Evolutionary conservation across 169 alveolate species (phyloP).

Genomic region (Neospora caninum): DNA sequence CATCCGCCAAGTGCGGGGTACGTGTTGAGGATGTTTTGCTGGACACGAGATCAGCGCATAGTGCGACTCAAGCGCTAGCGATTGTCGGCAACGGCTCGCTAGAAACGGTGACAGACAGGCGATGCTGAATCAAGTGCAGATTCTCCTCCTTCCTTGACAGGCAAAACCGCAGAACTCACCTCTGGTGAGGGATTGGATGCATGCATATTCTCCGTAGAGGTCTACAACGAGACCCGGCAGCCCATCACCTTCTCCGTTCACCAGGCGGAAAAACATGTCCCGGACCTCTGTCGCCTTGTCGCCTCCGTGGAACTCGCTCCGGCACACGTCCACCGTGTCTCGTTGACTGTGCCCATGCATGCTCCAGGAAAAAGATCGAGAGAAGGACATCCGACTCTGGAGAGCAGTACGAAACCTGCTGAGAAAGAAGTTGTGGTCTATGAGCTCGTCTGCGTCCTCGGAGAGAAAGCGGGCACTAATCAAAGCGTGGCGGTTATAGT

Average conservation of each 20-base stretch:
- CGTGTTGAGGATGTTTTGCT: too few species aligned
- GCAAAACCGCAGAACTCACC: slow-evolving; percentile 12
- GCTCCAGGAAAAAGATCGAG: not conserved
- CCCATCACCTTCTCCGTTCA: slow-evolving; percentile 73
- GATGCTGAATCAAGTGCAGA: too few species aligned
- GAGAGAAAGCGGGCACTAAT: not conserved
- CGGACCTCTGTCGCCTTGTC: not conserved
- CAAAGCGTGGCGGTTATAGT: not conserved
- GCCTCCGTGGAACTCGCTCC: not conserved
- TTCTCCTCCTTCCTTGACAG: too few species aligned
- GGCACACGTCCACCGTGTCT: not conserved
- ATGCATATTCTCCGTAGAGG: slow-evolving; percentile 59
- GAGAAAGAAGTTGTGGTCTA: not conserved
- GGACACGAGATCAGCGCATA: too few species aligned
- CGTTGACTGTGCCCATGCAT: too few species aligned
- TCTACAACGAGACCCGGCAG: slow-evolving; percentile 75
- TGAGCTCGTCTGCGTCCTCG: not conserved
- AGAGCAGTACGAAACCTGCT: not conserved
- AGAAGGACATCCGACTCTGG: not conserved
- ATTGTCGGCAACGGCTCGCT: too few species aligned
- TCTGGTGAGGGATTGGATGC: slow-evolving; percentile 50
- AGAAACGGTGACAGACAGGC: too few species aligned
- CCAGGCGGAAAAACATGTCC: slow-evolving; percentile 48
- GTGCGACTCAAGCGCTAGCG: too few species aligned
- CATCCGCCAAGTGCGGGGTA: too few species aligned